Evolutionary conservation across 768 basidiomycete species (phyloP).

Genomic region (Scleroderma bovista): DNA sequence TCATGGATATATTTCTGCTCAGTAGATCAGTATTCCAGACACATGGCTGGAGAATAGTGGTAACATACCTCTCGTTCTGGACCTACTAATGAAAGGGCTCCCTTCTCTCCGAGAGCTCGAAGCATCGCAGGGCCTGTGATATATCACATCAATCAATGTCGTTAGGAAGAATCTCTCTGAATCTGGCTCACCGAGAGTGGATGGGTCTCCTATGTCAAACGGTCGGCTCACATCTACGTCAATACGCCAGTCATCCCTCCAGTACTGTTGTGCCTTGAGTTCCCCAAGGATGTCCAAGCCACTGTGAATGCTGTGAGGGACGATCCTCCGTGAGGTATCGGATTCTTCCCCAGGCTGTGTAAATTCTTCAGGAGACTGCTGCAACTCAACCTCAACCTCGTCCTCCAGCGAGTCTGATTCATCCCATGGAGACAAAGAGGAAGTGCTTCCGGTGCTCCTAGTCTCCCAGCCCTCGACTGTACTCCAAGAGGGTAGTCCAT

Average conservation of each 20-base stretch:
- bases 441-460: slow-evolving; percentile 52
- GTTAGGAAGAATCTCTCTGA: not conserved
- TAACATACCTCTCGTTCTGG: slow-evolving; percentile 37
- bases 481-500: slow-evolving; percentile 46
- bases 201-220: slow-evolving; percentile 67
- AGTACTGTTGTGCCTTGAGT: slow-evolving; percentile 63
- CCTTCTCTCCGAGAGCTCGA: slow-evolving; percentile 33
- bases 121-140: slow-evolving; percentile 41
- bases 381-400: not conserved
- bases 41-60: not conserved
- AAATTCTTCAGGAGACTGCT: slow-evolving; percentile 11
- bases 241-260: slow-evolving; percentile 61
- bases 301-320: slow-evolving; percentile 3
- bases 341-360: slow-evolving; percentile 1
- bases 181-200: slow-evolving; percentile 54
- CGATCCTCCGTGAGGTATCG: not conserved
- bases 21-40: not conserved
- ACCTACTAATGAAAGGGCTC: slow-evolving; percentile 35
- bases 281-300: slow-evolving; percentile 57
- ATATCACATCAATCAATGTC: not conserved
- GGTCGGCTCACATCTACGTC: slow-evolving; percentile 36
- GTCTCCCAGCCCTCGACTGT: slow-evolving; percentile 39
- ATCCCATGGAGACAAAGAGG: slow-evolving; percentile 63
- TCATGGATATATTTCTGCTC: slow-evolving; percentile 65
- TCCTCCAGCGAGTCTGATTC: slow-evolving; percentile 37